Evolutionary conservation across 2,329 filamentous ascomycete species (phyloP).

Genomic region (Calonectria hawksworthii): DNA sequence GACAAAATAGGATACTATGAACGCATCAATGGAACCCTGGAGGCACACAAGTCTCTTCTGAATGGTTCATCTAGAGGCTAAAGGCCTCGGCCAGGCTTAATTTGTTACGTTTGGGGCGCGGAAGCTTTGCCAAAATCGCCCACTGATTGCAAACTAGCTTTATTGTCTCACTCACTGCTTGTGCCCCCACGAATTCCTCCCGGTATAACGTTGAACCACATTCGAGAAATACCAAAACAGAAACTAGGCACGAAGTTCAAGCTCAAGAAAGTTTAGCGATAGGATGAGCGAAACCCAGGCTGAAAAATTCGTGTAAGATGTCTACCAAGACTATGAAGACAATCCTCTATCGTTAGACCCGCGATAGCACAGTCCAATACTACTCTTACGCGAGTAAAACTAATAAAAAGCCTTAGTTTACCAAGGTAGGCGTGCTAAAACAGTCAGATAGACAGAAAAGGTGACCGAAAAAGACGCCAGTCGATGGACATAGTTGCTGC

Average conservation of each 20-base stretch:
- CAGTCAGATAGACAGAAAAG: too few relatives aligned
- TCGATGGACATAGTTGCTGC: too few relatives aligned
- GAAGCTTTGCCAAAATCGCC: neutral
- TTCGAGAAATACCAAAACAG: neutral
- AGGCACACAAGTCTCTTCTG: neutral
- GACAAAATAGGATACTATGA: neutral
- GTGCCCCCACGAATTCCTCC: neutral
- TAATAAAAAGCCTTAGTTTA: neutral
- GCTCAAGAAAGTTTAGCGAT: neutral
- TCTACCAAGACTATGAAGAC: neutral
- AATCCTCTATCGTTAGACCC: neutral
- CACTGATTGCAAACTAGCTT: neutral
- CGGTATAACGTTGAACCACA: neutral
- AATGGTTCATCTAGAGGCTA: neutral
- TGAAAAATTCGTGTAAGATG: neutral
- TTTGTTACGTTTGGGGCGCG: too few relatives aligned
- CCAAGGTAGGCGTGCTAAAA: conserved; percentile 9
- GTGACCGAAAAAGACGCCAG: too few relatives aligned
- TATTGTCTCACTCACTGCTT: neutral
- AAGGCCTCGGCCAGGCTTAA: accelerated
- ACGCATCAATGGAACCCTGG: neutral
- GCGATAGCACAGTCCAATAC: neutral
- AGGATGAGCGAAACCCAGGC: neutral
- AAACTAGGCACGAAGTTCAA: neutral
- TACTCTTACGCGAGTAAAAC: neutral